phyloP scores from a whole-genome alignment of 78 protist genomes.

The Dictyostelium brefeldianum region DNA sequence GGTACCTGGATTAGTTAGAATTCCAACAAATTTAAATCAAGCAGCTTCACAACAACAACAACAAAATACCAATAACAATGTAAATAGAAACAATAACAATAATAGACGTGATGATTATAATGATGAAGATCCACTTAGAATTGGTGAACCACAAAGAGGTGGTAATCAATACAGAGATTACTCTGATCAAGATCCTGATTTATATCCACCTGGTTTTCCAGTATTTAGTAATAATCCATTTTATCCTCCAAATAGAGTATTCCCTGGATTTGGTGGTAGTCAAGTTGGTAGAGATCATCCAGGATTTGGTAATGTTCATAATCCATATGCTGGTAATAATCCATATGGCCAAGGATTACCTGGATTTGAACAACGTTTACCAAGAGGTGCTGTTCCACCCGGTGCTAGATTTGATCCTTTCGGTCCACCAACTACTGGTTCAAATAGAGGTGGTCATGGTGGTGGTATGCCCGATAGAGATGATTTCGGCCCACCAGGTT shows the following conservation, averaged over 20 bases:
- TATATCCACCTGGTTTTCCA: conserved; percentile 49
- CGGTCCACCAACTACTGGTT: conserved; percentile 42
- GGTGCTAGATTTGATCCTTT: conserved; percentile 80
- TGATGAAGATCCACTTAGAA: conserved; percentile 4
- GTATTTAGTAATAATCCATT: conserved; percentile 5
- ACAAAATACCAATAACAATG: conserved; percentile 14
- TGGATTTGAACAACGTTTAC: conserved; percentile 23
- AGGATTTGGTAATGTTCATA: conserved; percentile 67
- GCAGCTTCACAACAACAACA: not conserved
- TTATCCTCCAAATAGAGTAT: not conserved
- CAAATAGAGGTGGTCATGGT: not conserved
- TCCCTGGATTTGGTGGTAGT: conserved; percentile 28
- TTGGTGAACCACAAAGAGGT: conserved; percentile 48
- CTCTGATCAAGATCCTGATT: not conserved
- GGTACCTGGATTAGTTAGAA: conserved; percentile 5
- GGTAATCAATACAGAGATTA: not conserved
- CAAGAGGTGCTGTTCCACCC: conserved; percentile 73
- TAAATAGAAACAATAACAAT: not conserved
- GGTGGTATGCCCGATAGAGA: conserved; percentile 27
- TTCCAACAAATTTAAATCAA: not conserved
- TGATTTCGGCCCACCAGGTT: conserved; percentile 60
- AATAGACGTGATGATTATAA: conserved; percentile 11
- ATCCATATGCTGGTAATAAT: conserved; percentile 12
- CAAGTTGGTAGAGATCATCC: conserved; percentile 58
- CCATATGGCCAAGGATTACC: conserved; percentile 5